A percentile compares a stretch with the other conserved stretches of the same genome.
Conservation (phyloP, 164 flowering plant species). For the Cinnamomum chago region DNA sequence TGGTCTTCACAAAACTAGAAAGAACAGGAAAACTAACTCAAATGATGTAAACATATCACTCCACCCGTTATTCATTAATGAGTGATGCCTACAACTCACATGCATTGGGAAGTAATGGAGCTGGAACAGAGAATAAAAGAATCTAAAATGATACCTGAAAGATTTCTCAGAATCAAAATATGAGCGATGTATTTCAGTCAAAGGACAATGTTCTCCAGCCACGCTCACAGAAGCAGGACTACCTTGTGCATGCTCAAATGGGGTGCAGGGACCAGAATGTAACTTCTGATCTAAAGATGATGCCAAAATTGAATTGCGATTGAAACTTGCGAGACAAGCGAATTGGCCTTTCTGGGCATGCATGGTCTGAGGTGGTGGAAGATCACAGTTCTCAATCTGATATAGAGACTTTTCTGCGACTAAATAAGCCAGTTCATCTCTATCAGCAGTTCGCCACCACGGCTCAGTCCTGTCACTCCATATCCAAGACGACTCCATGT, state of each 20-base stretch:
- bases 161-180: conserved; percentile 19
- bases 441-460: conserved; percentile 50
- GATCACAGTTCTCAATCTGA: conserved; percentile 50
- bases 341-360: conserved; percentile 21
- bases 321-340: conserved; percentile 22
- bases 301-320: conserved; percentile 11
- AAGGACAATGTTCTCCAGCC: conserved; percentile 13
- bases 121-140: not conserved
- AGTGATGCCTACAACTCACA: not conserved
- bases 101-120: not conserved
- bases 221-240: conserved; percentile 20
- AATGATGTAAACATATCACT: not conserved
- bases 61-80: not conserved
- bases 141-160: conserved; percentile 34
- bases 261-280: conserved; percentile 2
- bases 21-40: not conserved
- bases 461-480: conserved; percentile 39
- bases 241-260: conserved; percentile 8
- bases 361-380: conserved; percentile 37
- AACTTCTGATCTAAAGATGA: conserved; percentile 27
- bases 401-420: conserved; percentile 42
- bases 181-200: conserved; percentile 19
- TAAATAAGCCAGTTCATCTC: conserved; percentile 44
- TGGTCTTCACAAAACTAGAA: too few species aligned
- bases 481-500: conserved; percentile 30